Conservation (phyloP, 1,284 basidiomycete species). For the Microstroma glucosiphilum region DNA sequence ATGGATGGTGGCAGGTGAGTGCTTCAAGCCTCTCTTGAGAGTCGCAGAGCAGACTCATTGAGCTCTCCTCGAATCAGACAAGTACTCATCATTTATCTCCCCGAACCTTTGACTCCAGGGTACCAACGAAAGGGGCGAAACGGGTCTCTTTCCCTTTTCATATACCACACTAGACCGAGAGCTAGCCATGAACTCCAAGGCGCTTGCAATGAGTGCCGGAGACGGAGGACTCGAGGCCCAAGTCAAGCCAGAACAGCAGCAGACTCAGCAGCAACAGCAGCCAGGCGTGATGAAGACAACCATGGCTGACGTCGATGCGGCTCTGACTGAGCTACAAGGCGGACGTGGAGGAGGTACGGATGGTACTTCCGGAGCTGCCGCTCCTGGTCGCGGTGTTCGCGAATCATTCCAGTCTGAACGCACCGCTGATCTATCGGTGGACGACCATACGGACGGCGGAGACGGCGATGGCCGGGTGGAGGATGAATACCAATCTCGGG, state of each 20-base stretch:
- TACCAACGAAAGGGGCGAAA: conserved; percentile 70
- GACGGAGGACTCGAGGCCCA: neutral
- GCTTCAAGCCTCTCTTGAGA: neutral
- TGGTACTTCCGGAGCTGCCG: neutral
- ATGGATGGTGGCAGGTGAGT: conserved; percentile 98
- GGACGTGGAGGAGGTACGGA: conserved; percentile 15
- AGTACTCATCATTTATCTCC: neutral
- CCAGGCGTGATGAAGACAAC: conserved; percentile 45
- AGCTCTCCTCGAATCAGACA: neutral
- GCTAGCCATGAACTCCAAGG: conserved; percentile 27
- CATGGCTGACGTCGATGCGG: conserved; percentile 49
- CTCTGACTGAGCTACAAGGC: conserved; percentile 39
- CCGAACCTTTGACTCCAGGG: conserved; percentile 60
- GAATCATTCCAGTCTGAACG: conserved; percentile 31
- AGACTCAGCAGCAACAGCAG: neutral
- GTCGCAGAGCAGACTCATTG: neutral
- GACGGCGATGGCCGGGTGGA: conserved; percentile 23
- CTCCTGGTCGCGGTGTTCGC: neutral
- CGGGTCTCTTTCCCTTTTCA: conserved; percentile 82
- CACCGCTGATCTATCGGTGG: conserved; percentile 19
- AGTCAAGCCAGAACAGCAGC: neutral
- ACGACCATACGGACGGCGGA: conserved; percentile 27
- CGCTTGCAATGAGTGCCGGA: conserved; percentile 2
- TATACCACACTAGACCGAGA: conserved; percentile 61
- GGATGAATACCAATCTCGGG: conserved; percentile 12